Evolutionary conservation across 306 rosid species (phyloP).

Genomic region (Mimosa pudica): DNA sequence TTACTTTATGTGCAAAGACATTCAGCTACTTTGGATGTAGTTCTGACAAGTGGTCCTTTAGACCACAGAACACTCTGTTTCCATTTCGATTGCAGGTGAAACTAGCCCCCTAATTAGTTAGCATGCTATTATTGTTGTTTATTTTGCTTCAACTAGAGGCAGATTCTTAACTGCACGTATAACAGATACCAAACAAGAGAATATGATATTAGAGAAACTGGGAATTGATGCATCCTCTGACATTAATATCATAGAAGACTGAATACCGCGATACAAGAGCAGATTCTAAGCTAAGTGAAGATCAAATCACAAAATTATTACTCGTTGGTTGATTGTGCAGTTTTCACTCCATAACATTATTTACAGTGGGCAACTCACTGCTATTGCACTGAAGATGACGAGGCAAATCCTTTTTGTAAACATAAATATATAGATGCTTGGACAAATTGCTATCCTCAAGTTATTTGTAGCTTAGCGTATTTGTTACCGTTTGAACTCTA

Average conservation of each 20-base stretch:
- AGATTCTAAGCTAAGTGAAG: constrained; percentile 7
- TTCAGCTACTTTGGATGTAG: too few relatives aligned
- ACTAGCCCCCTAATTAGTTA: too few relatives aligned
- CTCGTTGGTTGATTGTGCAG: constrained; percentile 18
- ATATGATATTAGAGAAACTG: constrained; percentile 66
- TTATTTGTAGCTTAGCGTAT: background rate
- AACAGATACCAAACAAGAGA: constrained; percentile 79
- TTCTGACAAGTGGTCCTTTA: too few relatives aligned
- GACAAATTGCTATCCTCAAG: background rate
- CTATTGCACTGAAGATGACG: constrained; percentile 9
- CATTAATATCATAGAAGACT: constrained; percentile 36
- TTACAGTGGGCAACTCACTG: background rate
- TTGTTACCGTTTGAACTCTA: background rate
- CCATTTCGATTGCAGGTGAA: too few relatives aligned
- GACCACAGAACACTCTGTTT: too few relatives aligned
- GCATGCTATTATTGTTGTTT: constrained; percentile 23
- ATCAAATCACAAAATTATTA: constrained; percentile 2
- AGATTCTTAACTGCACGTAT: constrained; percentile 43
- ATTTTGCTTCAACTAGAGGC: constrained; percentile 23
- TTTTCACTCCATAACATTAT: constrained; percentile 2
- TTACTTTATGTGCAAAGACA: background rate
- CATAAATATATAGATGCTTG: background rate
- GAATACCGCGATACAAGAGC: constrained; percentile 31
- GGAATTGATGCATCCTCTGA: constrained; percentile 53
- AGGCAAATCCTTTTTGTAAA: background rate